Percentiles rank a stretch among this genome's conserved stretches.
Conservation (phyloP, 768 basidiomycete species). For the Tephrocybe sp. region DNA sequence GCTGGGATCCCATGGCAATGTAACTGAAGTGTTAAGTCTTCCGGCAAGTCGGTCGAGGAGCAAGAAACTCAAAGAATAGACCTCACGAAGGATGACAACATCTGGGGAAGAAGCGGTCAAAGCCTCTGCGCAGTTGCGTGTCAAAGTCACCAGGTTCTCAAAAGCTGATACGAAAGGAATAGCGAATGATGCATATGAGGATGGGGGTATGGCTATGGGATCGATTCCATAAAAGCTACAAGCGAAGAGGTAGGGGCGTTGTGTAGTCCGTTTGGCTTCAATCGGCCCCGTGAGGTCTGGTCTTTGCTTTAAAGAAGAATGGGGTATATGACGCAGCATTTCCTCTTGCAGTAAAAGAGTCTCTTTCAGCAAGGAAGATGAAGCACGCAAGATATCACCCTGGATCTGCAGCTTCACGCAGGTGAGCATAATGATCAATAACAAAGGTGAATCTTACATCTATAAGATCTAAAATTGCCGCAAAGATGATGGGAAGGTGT, state of each 20-base stretch:
- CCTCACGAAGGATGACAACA: constrained; percentile 40
- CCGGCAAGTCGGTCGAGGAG: constrained; percentile 52
- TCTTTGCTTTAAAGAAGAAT: constrained; percentile 48
- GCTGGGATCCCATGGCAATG: constrained; percentile 59
- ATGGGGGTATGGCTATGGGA: constrained; percentile 17
- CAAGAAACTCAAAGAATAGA: constrained; percentile 49
- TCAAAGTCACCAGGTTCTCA: constrained; percentile 52
- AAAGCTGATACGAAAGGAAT: constrained; percentile 60
- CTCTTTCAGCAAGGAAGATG: constrained; percentile 37
- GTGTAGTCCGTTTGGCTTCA: constrained; percentile 27
- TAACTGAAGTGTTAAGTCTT: constrained; percentile 37
- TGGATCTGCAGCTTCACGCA: constrained; percentile 34
- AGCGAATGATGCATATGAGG: constrained; percentile 25
- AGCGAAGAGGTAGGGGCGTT: constrained; percentile 54
- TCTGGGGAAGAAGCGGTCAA: constrained; percentile 32
- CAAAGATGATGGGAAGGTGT: constrained; percentile 80
- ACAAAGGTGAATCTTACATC: constrained; percentile 43
- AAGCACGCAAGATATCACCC: constrained; percentile 32
- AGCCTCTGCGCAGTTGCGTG: constrained; percentile 39
- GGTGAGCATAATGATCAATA: constrained; percentile 2
- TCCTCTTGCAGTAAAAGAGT: constrained; percentile 51
- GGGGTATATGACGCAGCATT: constrained; percentile 51
- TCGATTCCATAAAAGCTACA: constrained; percentile 60
- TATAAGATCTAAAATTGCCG: constrained; percentile 63
- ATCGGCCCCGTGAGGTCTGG: constrained; percentile 43